Percentiles rank a stretch among this genome's conserved stretches.
Evolutionary conservation across 2,329 filamentous ascomycete species (phyloP).

Genomic region (Exophiala phaeomuriformis): DNA sequence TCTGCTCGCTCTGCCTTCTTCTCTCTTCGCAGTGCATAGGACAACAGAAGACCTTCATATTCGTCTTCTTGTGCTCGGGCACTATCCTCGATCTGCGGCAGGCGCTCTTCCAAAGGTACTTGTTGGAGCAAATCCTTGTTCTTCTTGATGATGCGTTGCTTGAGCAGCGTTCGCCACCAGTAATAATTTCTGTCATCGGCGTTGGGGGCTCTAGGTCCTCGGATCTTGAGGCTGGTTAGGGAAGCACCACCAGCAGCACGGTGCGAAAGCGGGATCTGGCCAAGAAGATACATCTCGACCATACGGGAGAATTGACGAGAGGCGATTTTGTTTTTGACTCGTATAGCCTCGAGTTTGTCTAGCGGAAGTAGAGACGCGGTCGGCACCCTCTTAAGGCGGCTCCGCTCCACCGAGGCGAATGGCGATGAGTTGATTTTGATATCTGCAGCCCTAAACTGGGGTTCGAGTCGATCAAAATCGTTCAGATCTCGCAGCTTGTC

Average conservation of each 20-base stretch:
- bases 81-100: slow-evolving; percentile 54
- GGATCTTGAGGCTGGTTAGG: slow-evolving; percentile 45
- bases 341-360: slow-evolving; percentile 44
- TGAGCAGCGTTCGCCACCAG: slow-evolving; percentile 58
- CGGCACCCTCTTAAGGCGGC: slow-evolving; percentile 37
- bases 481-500: slow-evolving; percentile 58
- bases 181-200: slow-evolving; percentile 54
- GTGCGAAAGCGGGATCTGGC: slow-evolving; percentile 46
- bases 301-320: slow-evolving; percentile 56
- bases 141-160: slow-evolving; percentile 55
- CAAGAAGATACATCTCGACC: slow-evolving; percentile 56
- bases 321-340: slow-evolving; percentile 50
- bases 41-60: slow-evolving; percentile 49
- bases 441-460: slow-evolving; percentile 42
- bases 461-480: slow-evolving; percentile 51
- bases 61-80: slow-evolving; percentile 52
- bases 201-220: slow-evolving; percentile 42
- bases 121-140: slow-evolving; percentile 55
- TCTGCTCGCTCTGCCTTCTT: slow-evolving; percentile 24
- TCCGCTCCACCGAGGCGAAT: slow-evolving; percentile 29
- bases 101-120: slow-evolving; percentile 49
- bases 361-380: slow-evolving; percentile 51
- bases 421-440: slow-evolving; percentile 41
- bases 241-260: slow-evolving; percentile 45
- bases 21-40: slow-evolving; percentile 32